Evolutionary conservation across 2,329 filamentous ascomycete species (phyloP).

Genomic region (Boeremia lycopersici): DNA sequence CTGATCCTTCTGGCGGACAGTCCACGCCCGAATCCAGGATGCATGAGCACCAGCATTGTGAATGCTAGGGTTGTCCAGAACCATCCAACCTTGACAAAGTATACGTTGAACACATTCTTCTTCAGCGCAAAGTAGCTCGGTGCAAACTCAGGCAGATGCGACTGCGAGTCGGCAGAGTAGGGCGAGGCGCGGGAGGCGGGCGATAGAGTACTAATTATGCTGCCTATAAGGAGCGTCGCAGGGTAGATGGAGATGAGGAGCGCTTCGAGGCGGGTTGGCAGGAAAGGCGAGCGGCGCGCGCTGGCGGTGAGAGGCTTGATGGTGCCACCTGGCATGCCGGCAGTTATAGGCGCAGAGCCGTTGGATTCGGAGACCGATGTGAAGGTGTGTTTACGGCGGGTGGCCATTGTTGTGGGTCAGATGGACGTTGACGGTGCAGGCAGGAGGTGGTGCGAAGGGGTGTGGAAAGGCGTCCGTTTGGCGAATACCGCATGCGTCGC

Average conservation of each 20-base stretch:
- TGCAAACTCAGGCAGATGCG: slow-evolving; percentile 63
- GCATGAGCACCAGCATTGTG: slow-evolving; percentile 69
- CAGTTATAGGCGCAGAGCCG: slow-evolving; percentile 26
- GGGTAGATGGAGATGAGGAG: slow-evolving; percentile 75
- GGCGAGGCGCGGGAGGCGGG: slow-evolving; percentile 68
- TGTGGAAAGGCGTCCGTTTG: not conserved
- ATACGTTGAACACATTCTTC: slow-evolving; percentile 86
- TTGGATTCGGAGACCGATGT: slow-evolving; percentile 13
- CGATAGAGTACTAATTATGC: slow-evolving; percentile 78
- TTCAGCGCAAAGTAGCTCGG: slow-evolving; percentile 94
- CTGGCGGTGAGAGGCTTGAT: slow-evolving; percentile 32
- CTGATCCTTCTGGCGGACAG: slow-evolving; percentile 55
- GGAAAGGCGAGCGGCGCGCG: slow-evolving; percentile 59
- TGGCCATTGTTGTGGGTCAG: slow-evolving; percentile 31
- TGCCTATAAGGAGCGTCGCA: slow-evolving; percentile 76
- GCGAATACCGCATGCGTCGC: not conserved
- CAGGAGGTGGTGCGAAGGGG: not conserved
- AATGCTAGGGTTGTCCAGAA: slow-evolving; percentile 84
- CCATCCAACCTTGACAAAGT: slow-evolving; percentile 97
- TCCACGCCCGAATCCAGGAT: slow-evolving; percentile 62
- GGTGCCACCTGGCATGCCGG: slow-evolving; percentile 32
- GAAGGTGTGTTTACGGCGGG: slow-evolving; percentile 39
- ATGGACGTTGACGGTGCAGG: not conserved
- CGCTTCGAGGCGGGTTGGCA: slow-evolving; percentile 73
- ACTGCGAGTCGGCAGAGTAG: slow-evolving; percentile 67